Conservation (phyloP, 2,329 filamentous ascomycete species). For the Sporothrix luriei region DNA sequence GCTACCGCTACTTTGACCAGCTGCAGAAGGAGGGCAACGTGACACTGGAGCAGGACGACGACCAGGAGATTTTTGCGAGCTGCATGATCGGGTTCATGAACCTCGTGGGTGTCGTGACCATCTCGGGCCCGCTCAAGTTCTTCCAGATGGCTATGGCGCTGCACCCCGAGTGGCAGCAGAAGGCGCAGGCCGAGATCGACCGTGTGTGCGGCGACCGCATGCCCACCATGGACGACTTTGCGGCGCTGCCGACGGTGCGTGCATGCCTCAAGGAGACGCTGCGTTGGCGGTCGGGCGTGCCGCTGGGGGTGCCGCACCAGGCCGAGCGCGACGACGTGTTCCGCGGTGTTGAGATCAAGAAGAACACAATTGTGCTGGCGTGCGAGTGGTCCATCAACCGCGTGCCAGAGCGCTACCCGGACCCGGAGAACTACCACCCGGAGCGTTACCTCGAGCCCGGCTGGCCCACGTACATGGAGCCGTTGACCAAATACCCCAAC, state of each 20-base stretch:
- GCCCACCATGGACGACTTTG: conserved; percentile 54
- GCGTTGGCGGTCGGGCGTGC: conserved; percentile 61
- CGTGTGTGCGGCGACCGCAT: conserved; percentile 57
- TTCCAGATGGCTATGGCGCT: conserved; percentile 57
- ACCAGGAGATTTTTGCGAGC: conserved; percentile 52
- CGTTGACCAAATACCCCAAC: conserved; percentile 64
- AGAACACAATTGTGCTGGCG: conserved; percentile 53
- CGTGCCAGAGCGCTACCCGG: conserved; percentile 61
- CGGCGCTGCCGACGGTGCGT: conserved; percentile 55
- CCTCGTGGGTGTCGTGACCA: conserved; percentile 55
- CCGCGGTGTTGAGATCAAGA: conserved; percentile 52
- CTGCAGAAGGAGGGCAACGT: conserved; percentile 47
- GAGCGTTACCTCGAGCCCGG: conserved; percentile 64
- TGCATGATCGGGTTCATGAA: conserved; percentile 58
- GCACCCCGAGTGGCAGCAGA: conserved; percentile 56
- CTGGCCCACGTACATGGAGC: conserved; percentile 67
- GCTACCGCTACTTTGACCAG: conserved; percentile 53
- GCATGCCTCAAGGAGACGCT: conserved; percentile 61
- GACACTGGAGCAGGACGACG: conserved; percentile 46
- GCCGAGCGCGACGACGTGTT: conserved; percentile 53
- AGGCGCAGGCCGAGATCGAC: conserved; percentile 61
- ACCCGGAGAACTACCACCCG: conserved; percentile 64
- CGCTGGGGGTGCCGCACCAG: conserved; percentile 55
- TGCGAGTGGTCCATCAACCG: conserved; percentile 61
- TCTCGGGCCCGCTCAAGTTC: conserved; percentile 54